Conservation (phyloP, 306 rosid genomes). For the Ormosia emarginata region DNA sequence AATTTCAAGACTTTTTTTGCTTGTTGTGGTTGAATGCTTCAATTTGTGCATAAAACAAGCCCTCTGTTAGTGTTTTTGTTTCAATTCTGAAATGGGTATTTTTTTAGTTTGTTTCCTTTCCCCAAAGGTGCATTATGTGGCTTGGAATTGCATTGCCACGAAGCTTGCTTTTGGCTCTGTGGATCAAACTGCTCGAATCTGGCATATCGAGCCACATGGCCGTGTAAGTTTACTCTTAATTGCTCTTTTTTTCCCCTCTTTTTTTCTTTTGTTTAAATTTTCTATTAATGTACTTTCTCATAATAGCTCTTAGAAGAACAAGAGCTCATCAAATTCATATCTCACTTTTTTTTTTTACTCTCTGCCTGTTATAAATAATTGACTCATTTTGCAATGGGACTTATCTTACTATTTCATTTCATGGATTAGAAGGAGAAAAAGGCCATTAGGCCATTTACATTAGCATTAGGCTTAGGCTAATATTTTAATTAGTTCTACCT, state of each 20-base stretch:
- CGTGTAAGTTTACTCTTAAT: conserved; percentile 49
- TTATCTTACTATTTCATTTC: background rate
- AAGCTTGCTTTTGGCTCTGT: conserved; percentile 98
- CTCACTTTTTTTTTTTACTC: too few species aligned
- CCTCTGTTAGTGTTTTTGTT: background rate
- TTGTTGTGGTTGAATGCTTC: background rate
- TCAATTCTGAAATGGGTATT: conserved; percentile 18
- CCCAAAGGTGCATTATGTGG: conserved; percentile 83
- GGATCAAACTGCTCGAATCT: conserved; percentile 91
- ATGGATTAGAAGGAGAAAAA: conserved; percentile 11
- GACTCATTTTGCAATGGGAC: background rate
- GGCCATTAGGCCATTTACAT: background rate
- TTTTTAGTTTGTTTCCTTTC: background rate
- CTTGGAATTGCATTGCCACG: conserved; percentile 94
- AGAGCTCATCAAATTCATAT: too few species aligned
- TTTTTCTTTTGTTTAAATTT: background rate
- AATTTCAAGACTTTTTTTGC: background rate
- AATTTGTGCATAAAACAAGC: background rate
- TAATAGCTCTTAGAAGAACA: background rate
- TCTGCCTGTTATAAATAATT: background rate
- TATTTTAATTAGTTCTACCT: background rate
- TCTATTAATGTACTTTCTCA: background rate
- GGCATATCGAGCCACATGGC: conserved; percentile 87
- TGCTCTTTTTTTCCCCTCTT: background rate
- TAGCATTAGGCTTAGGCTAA: background rate